A percentile compares a stretch with the other conserved stretches of the same genome.
phyloP scores from a whole-genome alignment of 345 rosid species.

The Cardamine occulta region DNA sequence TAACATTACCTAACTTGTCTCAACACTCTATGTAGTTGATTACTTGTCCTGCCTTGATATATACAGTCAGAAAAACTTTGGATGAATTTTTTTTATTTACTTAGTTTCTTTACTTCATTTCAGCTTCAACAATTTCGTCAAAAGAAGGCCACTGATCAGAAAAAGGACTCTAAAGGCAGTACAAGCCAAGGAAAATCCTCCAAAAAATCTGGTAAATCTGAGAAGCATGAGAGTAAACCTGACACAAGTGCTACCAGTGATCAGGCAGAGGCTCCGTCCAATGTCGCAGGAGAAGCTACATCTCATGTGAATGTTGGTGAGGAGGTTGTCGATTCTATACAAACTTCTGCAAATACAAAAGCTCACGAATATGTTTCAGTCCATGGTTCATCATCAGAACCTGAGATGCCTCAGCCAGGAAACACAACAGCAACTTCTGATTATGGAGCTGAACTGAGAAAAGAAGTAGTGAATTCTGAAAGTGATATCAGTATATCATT shows the following conservation, averaged over 20 bases:
- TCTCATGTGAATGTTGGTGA: constrained; percentile 39
- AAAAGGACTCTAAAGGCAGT: constrained; percentile 73
- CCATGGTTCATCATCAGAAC: constrained; percentile 41
- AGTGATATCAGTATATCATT: constrained; percentile 36
- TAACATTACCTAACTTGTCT: not conserved
- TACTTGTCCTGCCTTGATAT: constrained; percentile 23
- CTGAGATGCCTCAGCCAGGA: constrained; percentile 38
- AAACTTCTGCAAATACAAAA: constrained; percentile 43
- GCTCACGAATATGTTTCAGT: constrained; percentile 45
- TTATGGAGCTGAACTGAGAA: constrained; percentile 36
- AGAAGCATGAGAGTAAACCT: constrained; percentile 59
- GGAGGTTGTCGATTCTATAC: constrained; percentile 46
- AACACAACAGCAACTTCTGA: constrained; percentile 31
- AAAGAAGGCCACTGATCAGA: constrained; percentile 67
- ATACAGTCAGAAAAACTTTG: not conserved
- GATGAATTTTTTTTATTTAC: not conserved
- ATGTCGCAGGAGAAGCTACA: constrained; percentile 49
- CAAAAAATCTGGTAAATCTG: constrained; percentile 62
- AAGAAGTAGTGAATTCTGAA: constrained; percentile 37
- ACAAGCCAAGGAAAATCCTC: constrained; percentile 76
- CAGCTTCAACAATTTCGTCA: constrained; percentile 98
- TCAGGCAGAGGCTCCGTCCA: constrained; percentile 32
- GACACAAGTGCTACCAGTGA: constrained; percentile 44
- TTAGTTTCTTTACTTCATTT: constrained; percentile 29
- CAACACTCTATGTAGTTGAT: not conserved